A percentile compares a stretch with the other conserved stretches of the same genome.
Conservation (phyloP, 805 yeast species). For the Candida multigemmis region DNA sequence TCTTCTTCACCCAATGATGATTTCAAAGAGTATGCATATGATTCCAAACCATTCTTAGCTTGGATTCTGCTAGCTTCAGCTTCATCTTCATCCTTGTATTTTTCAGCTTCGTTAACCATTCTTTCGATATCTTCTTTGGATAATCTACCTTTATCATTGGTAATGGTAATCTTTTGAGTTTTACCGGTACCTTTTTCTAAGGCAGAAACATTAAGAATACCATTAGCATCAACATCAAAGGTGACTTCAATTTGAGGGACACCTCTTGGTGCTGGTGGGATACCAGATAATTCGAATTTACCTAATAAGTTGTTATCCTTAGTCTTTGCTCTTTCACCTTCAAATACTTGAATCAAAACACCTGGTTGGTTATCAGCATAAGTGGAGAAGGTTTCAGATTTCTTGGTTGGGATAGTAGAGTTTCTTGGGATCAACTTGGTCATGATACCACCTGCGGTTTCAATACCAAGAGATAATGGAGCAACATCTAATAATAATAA, state of each 20-base stretch:
- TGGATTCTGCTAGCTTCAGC: constrained; percentile 87
- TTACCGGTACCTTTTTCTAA: constrained; percentile 98
- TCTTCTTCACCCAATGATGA: constrained; percentile 50
- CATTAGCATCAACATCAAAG: constrained; percentile 94
- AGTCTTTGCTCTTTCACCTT: constrained; percentile 97
- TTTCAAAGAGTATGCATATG: constrained; percentile 91
- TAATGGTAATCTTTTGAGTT: constrained; percentile 92
- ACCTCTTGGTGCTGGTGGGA: constrained; percentile 99
- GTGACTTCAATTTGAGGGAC: constrained; percentile 97
- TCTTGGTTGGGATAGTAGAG: constrained; percentile 96
- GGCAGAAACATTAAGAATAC: constrained; percentile 93
- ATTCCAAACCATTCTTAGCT: constrained; percentile 92
- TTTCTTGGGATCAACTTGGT: constrained; percentile 97
- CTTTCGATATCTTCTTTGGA: constrained; percentile 96
- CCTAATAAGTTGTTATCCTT: constrained; percentile 95
- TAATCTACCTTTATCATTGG: constrained; percentile 97
- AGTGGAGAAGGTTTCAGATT: constrained; percentile 93
- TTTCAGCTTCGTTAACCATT: constrained; percentile 97
- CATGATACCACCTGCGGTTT: constrained; percentile 99
- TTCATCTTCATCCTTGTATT: constrained; percentile 94
- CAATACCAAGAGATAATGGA: constrained; percentile 95
- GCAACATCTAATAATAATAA: constrained; percentile 92
- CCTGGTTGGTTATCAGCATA: constrained; percentile 98
- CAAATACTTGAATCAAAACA: constrained; percentile 93
- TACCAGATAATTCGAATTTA: constrained; percentile 93